Percentiles rank a stretch among this genome's conserved stretches.
Conservation (phyloP, 1,284 basidiomycete genomes). For the Grifola frondosa region DNA sequence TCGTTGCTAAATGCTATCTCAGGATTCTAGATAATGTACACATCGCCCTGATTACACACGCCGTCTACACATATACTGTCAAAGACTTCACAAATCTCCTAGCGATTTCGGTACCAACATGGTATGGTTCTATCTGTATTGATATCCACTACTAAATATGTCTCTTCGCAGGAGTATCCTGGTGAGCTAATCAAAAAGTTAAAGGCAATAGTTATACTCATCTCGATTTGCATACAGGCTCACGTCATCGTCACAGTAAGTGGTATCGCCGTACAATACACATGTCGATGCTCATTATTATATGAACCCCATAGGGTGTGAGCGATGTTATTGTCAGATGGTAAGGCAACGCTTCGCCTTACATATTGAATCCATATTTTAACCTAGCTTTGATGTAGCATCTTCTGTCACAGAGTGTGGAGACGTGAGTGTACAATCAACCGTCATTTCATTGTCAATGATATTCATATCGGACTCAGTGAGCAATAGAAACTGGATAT, state of each 20-base stretch:
- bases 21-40: constrained; percentile 22
- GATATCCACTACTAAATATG: no score
- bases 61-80: constrained; percentile 20
- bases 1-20: background rate
- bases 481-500: constrained; percentile 14
- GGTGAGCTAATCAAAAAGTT: no score
- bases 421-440: constrained; percentile 10
- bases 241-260: constrained; percentile 20
- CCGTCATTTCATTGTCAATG: background rate
- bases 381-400: background rate
- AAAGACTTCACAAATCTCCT: constrained; percentile 13
- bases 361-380: background rate
- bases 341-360: background rate
- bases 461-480: constrained; percentile 1
- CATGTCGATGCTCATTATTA: background rate
- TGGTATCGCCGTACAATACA: no score
- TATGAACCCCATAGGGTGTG: constrained; percentile 8
- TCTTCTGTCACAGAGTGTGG: constrained; percentile 21
- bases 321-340: constrained; percentile 18
- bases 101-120: constrained; percentile 9
- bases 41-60: constrained; percentile 17
- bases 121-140: constrained; percentile 4
- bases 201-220: no score
- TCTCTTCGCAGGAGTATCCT: constrained; percentile 16
- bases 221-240: constrained; percentile 4